Conservation (phyloP, 352 stramenopile genomes). For the Achlya hypogyna region DNA sequence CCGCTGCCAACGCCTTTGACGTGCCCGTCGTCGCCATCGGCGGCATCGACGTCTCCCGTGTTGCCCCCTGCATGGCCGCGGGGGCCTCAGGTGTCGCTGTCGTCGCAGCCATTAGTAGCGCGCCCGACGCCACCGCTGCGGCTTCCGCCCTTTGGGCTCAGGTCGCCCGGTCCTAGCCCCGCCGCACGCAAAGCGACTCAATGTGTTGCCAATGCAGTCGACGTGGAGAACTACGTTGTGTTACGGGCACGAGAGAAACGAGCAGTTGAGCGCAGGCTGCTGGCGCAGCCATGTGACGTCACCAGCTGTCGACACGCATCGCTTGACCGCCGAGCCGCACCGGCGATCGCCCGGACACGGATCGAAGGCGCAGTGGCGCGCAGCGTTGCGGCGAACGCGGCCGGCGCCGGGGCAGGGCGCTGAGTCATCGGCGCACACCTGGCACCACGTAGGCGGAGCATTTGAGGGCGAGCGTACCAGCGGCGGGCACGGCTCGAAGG, state of each 20-base stretch:
- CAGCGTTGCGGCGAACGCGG: neutral
- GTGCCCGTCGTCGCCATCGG: constrained; percentile 49
- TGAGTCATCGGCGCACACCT: constrained; percentile 3
- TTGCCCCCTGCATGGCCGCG: constrained; percentile 34
- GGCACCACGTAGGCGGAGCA: no score
- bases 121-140: constrained; percentile 23
- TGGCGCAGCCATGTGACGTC: neutral
- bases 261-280: neutral
- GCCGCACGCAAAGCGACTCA: no score
- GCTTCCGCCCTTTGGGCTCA: constrained; percentile 3
- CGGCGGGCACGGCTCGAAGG: no score
- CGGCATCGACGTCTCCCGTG: constrained; percentile 28
- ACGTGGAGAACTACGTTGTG: neutral
- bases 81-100: constrained; percentile 35
- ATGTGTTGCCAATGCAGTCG: no score
- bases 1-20: constrained; percentile 21
- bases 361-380: constrained; percentile 8
- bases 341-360: neutral
- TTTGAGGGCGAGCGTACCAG: no score
- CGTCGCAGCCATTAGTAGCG: constrained; percentile 38
- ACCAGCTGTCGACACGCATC: neutral
- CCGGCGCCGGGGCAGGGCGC: neutral
- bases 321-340: neutral
- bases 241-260: neutral
- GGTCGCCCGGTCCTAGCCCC: no score